phyloP scores from a whole-genome alignment of 2,329 filamentous ascomycete species.

The Epichloe bromicola region DNA sequence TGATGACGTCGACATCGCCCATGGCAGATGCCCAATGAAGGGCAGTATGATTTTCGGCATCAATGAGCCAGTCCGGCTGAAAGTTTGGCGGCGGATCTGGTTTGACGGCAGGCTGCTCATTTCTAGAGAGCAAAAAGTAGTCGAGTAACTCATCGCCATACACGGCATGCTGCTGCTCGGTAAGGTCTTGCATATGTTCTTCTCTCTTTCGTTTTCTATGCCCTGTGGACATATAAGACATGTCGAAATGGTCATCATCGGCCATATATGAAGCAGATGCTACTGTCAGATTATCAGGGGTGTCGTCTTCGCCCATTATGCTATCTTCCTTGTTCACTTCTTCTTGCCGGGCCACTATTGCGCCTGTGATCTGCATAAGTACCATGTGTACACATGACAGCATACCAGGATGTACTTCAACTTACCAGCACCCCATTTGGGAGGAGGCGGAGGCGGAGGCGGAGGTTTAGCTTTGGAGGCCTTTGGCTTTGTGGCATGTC shows the following conservation, averaged over 20 bases:
- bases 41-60: constrained; percentile 82
- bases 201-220: constrained; percentile 68
- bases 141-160: constrained; percentile 91
- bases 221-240: constrained; percentile 48
- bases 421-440: constrained; percentile 36
- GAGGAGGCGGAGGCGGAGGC: constrained; percentile 34
- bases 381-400: neutral
- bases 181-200: constrained; percentile 46
- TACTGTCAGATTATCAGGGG: constrained; percentile 69
- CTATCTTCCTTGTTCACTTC: constrained; percentile 51
- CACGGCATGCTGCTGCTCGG: constrained; percentile 73
- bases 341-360: constrained; percentile 29
- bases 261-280: constrained; percentile 75
- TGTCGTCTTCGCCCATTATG: constrained; percentile 62
- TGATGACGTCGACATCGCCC: constrained; percentile 88
- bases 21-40: constrained; percentile 97
- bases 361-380: constrained; percentile 1
- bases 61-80: constrained; percentile 82
- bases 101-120: constrained; percentile 56
- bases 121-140: constrained; percentile 86
- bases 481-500: constrained; percentile 81
- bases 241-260: constrained; percentile 66
- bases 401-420: neutral
- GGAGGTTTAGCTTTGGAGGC: constrained; percentile 41
- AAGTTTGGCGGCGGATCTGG: constrained; percentile 78